phyloP scores from a whole-genome alignment of 352 stramenopile species.

The Phytophthora uliginosa region DNA sequence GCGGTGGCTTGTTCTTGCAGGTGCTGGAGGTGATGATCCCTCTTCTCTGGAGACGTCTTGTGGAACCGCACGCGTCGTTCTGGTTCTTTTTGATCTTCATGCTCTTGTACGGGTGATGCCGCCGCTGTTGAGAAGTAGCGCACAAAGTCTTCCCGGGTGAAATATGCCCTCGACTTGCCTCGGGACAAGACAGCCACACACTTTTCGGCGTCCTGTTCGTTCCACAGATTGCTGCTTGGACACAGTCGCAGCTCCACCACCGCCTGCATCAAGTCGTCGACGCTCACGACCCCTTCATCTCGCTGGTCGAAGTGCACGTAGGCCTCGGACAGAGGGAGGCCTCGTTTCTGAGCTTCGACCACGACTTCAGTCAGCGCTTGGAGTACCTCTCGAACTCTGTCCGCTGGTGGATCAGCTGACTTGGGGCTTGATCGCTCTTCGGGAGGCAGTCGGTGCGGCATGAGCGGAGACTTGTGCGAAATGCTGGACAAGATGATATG shows the following conservation, averaged over 20 bases:
- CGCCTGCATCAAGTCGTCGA: constrained; percentile 62
- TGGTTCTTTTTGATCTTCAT: neutral
- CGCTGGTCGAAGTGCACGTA: constrained; percentile 70
- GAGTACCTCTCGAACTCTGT: constrained; percentile 37
- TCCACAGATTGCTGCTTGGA: constrained; percentile 38
- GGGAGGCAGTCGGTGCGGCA: constrained; percentile 14
- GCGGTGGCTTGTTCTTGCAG: constrained; percentile 20
- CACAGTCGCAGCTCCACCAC: constrained; percentile 52
- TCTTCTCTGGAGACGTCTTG: constrained; percentile 20
- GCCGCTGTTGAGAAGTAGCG: constrained; percentile 40
- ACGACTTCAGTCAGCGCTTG: constrained; percentile 59
- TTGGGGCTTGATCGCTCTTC: neutral
- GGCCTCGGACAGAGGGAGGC: constrained; percentile 58
- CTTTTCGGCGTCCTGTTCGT: constrained; percentile 56
- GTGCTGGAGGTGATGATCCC: constrained; percentile 23
- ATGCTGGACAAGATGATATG: constrained; percentile 20
- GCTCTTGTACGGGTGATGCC: neutral
- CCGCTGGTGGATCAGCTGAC: neutral
- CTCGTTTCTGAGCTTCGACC: constrained; percentile 53
- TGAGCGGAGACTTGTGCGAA: constrained; percentile 14
- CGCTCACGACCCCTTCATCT: constrained; percentile 53
- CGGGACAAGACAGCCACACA: constrained; percentile 52
- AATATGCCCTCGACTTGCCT: constrained; percentile 56
- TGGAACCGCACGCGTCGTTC: constrained; percentile 15
- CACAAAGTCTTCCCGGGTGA: constrained; percentile 68